phyloP scores from a whole-genome alignment of 257 asterid species.

The Thymus quinquecostatus region DNA sequence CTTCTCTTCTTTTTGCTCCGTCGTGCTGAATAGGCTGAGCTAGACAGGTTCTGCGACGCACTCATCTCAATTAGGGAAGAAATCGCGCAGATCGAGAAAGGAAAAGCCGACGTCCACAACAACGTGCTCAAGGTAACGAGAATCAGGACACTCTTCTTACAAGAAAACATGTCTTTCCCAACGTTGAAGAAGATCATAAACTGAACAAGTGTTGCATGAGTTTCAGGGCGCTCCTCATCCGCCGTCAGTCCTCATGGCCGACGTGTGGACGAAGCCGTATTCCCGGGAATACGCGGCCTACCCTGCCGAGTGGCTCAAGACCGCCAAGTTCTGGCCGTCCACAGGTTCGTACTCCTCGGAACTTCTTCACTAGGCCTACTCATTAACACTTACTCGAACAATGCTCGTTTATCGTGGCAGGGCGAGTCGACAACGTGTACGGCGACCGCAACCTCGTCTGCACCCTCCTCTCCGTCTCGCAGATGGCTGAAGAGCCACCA shows the following conservation, averaged over 20 bases:
- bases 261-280: slow-evolving; percentile 89
- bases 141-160: not conserved
- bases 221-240: slow-evolving; percentile 98
- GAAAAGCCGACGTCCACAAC: slow-evolving; percentile 74
- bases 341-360: slow-evolving; percentile 50
- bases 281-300: slow-evolving; percentile 94
- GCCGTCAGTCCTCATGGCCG: slow-evolving; percentile 93
- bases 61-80: slow-evolving; percentile 94
- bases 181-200: not conserved
- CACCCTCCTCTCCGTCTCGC: slow-evolving; percentile 83
- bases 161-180: not conserved
- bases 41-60: slow-evolving; percentile 89
- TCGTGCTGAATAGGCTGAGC: slow-evolving; percentile 69
- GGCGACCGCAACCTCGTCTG: slow-evolving; percentile 93
- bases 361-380: too few species aligned
- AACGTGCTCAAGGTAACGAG: slow-evolving; percentile 85
- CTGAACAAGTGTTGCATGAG: slow-evolving; percentile 24
- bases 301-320: slow-evolving; percentile 92
- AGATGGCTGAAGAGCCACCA: slow-evolving; percentile 73
- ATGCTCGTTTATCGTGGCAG: slow-evolving; percentile 39
- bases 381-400: not conserved
- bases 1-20: not conserved
- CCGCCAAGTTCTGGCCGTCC: slow-evolving; percentile 95
- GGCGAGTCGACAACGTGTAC: slow-evolving; percentile 91
- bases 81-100: slow-evolving; percentile 81